Evolutionary conservation across 352 stramenopile species (phyloP).

Genomic region (Globisporangium parvum): DNA sequence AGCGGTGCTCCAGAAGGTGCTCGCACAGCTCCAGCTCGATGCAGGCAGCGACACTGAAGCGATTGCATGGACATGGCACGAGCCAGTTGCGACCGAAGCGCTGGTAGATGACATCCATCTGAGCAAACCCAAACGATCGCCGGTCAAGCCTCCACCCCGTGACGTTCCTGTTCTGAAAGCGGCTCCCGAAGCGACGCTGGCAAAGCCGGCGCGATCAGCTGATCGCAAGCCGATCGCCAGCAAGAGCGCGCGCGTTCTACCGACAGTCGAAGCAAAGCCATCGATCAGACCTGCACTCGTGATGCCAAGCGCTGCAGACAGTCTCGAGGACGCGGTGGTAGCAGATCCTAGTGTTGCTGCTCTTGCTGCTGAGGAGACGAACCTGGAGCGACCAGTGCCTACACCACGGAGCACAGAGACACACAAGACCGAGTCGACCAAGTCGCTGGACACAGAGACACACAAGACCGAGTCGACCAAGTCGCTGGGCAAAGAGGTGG

Average conservation of each 20-base stretch:
- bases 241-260: no score
- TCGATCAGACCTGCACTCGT: no score
- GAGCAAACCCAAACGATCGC: not conserved
- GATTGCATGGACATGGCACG: constrained; percentile 2
- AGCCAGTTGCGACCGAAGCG: not conserved
- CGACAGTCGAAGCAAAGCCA: no score
- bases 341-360: no score
- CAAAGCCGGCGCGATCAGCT: no score
- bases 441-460: not conserved
- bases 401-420: not conserved
- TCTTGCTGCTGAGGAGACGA: no score
- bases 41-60: not conserved
- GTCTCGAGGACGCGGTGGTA: no score
- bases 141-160: not conserved
- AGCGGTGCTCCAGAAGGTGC: constrained; percentile 16
- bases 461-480: not conserved
- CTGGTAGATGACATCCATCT: not conserved
- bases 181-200: not conserved
- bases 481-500: not conserved
- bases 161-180: not conserved
- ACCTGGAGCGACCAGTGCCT: no score
- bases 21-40: constrained; percentile 11
- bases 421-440: not conserved
- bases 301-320: no score
- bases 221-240: no score